Conservation (phyloP, 305 asterid genomes). For the Solanum aculeatissimum region DNA sequence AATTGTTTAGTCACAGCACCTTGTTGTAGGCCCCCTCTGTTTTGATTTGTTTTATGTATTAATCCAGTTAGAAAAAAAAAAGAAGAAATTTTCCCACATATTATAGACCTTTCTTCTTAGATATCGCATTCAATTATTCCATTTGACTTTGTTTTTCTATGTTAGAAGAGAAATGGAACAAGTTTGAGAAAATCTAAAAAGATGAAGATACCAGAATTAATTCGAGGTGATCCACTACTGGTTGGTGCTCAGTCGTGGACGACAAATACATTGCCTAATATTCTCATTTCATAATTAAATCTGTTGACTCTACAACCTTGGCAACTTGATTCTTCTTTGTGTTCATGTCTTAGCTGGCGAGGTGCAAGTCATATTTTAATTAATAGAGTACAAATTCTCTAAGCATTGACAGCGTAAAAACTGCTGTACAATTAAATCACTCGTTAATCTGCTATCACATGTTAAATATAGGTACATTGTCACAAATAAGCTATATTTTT, state of each 20-base stretch:
- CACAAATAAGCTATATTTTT: too few relatives aligned
- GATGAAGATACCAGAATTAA: conserved; percentile 9
- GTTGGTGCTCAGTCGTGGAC: not conserved
- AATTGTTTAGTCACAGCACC: conserved; percentile 18
- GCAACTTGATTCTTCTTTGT: not conserved
- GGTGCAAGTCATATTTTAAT: not conserved
- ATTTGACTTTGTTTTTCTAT: not conserved
- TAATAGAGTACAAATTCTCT: not conserved
- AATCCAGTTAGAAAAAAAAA: conserved; percentile 13
- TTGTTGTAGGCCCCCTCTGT: conserved; percentile 39
- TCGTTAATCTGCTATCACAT: not conserved
- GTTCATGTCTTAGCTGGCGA: not conserved
- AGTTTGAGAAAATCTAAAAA: not conserved
- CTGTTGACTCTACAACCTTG: not conserved
- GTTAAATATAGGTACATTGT: too few relatives aligned
- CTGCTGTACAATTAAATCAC: not conserved
- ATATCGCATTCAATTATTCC: not conserved
- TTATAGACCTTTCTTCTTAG: not conserved
- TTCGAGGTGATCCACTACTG: conserved; percentile 7
- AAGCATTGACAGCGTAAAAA: not conserved
- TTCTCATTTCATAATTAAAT: not conserved
- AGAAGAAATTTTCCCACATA: conserved; percentile 10
- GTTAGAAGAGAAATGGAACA: conserved; percentile 10
- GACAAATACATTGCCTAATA: not conserved
- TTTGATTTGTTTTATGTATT: conserved; percentile 43